These are phyloP conservation scores for Stellera chamaejasme DNA, from an alignment of 345 rosid genomes.

Conservation along the genomic window DNA sequence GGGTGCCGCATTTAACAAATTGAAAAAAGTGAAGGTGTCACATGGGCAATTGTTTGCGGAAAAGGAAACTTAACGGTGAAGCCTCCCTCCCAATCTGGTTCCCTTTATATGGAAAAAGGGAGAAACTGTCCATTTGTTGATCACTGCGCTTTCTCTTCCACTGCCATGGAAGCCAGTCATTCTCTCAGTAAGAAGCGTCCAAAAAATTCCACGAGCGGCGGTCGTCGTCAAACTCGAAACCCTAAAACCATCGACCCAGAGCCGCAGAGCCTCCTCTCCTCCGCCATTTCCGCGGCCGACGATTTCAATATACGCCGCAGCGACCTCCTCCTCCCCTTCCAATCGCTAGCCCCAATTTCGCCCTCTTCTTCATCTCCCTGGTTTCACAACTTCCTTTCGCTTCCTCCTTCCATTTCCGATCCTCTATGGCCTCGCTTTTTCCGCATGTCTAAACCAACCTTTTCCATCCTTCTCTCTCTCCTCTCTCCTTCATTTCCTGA, in stretches of 20 bases:
- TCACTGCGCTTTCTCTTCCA: neutral
- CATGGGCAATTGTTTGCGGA: no score
- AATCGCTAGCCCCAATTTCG: conserved; percentile 30
- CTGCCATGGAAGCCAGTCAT: conserved; percentile 17
- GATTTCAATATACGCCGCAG: conserved; percentile 40
- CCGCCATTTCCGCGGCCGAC: conserved; percentile 35
- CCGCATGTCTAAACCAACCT: conserved; percentile 46
- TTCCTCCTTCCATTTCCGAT: conserved; percentile 21
- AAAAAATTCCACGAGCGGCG: neutral
- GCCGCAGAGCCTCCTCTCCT: conserved; percentile 29
- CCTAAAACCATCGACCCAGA: conserved; percentile 8
- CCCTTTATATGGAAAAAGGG: no score
- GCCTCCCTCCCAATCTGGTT: no score
- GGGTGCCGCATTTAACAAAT: no score
- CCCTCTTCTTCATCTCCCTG: conserved; percentile 25
- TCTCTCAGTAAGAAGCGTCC: conserved; percentile 6
- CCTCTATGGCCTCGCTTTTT: conserved; percentile 56
- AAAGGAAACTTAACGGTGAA: no score
- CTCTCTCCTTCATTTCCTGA: conserved; percentile 36
- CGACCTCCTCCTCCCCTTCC: conserved; percentile 44
- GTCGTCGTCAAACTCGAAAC: conserved; percentile 9
- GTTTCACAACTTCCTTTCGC: conserved; percentile 27
- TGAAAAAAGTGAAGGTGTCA: no score
- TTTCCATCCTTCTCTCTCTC: conserved; percentile 35
- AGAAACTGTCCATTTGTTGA: no score